Evolutionary conservation across 345 rosid species (phyloP), one percentile per base, ranked within the genome.

Genomic region (Brassica carinata): DNA sequence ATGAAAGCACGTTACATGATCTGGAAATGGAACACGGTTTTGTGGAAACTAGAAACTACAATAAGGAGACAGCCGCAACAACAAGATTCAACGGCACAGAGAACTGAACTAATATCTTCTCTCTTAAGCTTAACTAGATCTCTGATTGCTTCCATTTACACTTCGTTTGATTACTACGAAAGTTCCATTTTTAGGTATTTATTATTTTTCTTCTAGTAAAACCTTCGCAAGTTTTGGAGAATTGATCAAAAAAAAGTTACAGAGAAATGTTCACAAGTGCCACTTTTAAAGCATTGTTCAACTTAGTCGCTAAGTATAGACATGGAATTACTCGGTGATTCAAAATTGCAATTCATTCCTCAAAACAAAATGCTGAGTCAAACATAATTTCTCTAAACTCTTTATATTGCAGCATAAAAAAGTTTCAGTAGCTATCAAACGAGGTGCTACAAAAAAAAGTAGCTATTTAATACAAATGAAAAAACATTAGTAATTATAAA

Each of bases 11-110:
- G 73, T 76, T 64, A 81, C 30, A 65, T 19, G 38, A 30, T 71
- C 61, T 38, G 8, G 17, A 71, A 65, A 19, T 40, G 69, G 84
- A 71, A 81, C 84, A 81, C 77, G 64, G 81, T 76, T 81, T 81
- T 73, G 77, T 76, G 74, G 64, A 81, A 71, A 76, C 81, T 8
- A 33, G 70, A 68, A 79, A 73, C 77, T 29, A 66, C 18, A 17
- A 73, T 74, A 79, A 51, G 33, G 59, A 74, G 71, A 70, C 79
- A 70, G 83, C 75, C 72, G 76, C 59, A 69, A 69, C 7, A 27
- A 53, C 76, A 75, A 36, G 38, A 55, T 80, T 80, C 79, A 80
- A 74, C 66, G 48, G 65, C 75, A 43, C 69, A 65, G 23, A 64
- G 64, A 75, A 64, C 61, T 34, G 38, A 80, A 62, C 64, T 45